These are phyloP conservation scores for Sanghuangporus weigelae DNA, from an alignment of 1,284 basidiomycete species.

Conservation along the genomic window DNA sequence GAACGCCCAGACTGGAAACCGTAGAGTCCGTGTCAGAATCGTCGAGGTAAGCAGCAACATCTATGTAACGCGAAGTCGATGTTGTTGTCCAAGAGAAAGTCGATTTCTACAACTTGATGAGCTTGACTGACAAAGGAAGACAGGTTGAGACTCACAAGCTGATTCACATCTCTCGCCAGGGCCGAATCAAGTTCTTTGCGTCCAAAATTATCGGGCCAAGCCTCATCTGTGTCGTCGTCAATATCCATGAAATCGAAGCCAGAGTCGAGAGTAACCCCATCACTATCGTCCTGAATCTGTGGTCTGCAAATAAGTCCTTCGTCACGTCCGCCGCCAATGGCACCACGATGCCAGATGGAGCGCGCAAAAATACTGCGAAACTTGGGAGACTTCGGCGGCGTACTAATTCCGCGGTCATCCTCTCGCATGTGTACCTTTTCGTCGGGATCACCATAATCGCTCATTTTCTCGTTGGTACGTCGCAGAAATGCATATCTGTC, in stretches of 20 bases:
- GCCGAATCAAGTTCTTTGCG: not conserved
- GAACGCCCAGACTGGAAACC: not conserved
- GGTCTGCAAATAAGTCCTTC: not conserved
- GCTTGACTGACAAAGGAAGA: not conserved
- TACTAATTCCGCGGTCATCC: not conserved
- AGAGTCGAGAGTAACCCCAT: not conserved
- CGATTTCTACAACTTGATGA: conserved; percentile 11
- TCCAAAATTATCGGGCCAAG: conserved; percentile 3
- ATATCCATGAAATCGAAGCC: not conserved
- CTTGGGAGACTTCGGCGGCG: not conserved
- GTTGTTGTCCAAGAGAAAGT: conserved; percentile 18
- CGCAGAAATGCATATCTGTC: conserved; percentile 10
- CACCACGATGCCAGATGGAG: conserved; percentile 11
- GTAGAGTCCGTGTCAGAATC: conserved; percentile 9
- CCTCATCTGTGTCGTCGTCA: not conserved
- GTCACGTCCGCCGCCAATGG: not conserved
- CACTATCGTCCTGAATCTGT: not conserved
- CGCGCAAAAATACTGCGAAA: conserved; percentile 12
- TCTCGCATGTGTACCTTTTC: not conserved
- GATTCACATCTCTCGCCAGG: conserved; percentile 3
- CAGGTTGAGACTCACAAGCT: conserved; percentile 1
- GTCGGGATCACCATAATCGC: not conserved
- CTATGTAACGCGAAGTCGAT: conserved; percentile 17
- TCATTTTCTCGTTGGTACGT: not conserved
- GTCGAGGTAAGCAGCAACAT: conserved; percentile 13